A percentile compares a stretch with the other conserved stretches of the same genome.
Conservation (phyloP, 2,329 filamentous ascomycete species). For the Epichloe elymi region DNA sequence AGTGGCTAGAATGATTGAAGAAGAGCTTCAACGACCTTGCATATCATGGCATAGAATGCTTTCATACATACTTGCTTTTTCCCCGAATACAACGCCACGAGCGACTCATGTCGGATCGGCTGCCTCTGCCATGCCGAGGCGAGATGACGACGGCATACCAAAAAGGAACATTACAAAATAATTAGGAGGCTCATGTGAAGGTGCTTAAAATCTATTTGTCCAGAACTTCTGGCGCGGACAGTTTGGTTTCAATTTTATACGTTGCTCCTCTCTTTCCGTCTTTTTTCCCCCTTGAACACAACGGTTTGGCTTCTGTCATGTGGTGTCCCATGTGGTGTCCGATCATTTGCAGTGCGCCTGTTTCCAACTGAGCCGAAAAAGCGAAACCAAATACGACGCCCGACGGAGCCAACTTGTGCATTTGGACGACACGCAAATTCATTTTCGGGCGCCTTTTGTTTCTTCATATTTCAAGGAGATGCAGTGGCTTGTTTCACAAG, state of each 20-base stretch:
- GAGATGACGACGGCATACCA: neutral
- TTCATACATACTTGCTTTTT: neutral
- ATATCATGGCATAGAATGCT: constrained; percentile 5
- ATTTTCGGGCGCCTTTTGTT: too few relatives aligned
- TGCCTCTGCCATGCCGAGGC: neutral
- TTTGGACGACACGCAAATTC: too few relatives aligned
- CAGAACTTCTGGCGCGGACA: neutral
- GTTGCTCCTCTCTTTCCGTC: neutral
- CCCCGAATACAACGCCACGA: neutral
- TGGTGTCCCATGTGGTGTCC: too few relatives aligned
- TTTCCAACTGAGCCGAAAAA: too few relatives aligned
- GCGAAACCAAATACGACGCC: too few relatives aligned
- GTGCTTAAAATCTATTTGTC: constrained; percentile 2
- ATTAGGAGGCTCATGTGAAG: constrained; percentile 2
- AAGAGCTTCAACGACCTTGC: neutral
- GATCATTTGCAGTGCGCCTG: too few relatives aligned
- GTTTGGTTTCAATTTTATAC: constrained; percentile 1
- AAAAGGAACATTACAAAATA: neutral
- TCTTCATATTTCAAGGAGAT: too few relatives aligned
- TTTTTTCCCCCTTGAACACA: neutral
- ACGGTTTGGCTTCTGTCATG: neutral
- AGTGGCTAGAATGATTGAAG: neutral
- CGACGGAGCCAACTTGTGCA: too few relatives aligned
- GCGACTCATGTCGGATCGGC: neutral
- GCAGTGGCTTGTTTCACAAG: too few relatives aligned